Evolutionary conservation across 108 stramenopile genomes (phyloP), one percentile per base, ranked within the genome.

Genomic region (Conticribra guillardii): DNA sequence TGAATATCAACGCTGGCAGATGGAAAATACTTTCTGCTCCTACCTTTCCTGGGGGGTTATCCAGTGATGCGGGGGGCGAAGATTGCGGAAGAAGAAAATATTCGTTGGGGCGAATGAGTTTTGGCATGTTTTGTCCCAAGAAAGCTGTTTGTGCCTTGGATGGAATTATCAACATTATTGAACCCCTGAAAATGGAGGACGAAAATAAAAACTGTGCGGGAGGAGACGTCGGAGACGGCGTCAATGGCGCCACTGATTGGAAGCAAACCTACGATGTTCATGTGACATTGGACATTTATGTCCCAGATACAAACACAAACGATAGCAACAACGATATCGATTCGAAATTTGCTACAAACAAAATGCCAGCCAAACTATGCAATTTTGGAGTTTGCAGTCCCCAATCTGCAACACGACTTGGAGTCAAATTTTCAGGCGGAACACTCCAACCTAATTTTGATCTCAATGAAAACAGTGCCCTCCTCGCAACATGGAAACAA

Each of bases 51-150:
- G 85, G 85, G 46, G 58, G 72, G 33, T 71, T 77, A 55, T 27
- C 52, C 5, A 41, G 37, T 5, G 8, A 41, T 5, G 37, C 5
- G 37, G 37, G 11, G 8, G 71, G 67, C 16, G 37, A 54, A 37
- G 63, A 46, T 26, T 30, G 55, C 17, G 74, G 67, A 62, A 53
- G 58, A 8, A 67, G 56, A 9, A 76, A 69, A 48, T 88, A 81
- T 68, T 83, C 84, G 2, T 61, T 88, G 4, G 84, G 87, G 23
- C 64, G 80, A 0, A 73, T 88, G 58, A 71, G 72, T 7, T 88
- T 88, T 71, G 76, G 76, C 27, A 76, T 84, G 32, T 88, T 83
- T 62, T 71, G 76, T 56, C 87, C 87, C 0, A 64, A 55, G 14
- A 74, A 83, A 0, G 28, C 81, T 31, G 71, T 82, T 0, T 82